Conservation (phyloP, 495 filamentous ascomycete genomes). For the Neurospora cerealis region DNA sequence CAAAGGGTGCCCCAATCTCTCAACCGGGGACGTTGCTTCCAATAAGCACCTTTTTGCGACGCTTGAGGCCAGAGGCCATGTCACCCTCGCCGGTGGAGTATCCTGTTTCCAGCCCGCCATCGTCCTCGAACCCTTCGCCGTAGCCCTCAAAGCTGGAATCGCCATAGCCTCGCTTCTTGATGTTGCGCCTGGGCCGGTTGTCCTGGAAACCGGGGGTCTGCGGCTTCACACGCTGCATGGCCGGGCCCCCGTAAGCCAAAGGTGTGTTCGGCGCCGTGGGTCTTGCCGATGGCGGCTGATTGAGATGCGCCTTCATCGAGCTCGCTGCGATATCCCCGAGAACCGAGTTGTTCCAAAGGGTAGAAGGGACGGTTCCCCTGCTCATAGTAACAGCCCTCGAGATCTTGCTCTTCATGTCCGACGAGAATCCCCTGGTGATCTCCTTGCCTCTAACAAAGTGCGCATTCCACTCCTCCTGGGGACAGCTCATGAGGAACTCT, state of each 20-base stretch:
- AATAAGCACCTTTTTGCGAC: conserved; percentile 46
- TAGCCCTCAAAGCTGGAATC: conserved; percentile 50
- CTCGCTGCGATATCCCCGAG: conserved; percentile 37
- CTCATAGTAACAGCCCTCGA: conserved; percentile 37
- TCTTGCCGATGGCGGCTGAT: conserved; percentile 26
- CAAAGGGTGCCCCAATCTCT: conserved; percentile 10
- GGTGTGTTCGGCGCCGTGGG: conserved; percentile 35
- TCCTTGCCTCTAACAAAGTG: conserved; percentile 42
- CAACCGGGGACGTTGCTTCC: conserved; percentile 15
- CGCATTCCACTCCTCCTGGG: conserved; percentile 47
- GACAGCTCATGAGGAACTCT: conserved; percentile 35
- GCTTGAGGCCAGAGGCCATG: conserved; percentile 34
- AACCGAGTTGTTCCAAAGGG: conserved; percentile 40
- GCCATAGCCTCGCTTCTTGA: conserved; percentile 43
- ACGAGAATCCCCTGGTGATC: conserved; percentile 40
- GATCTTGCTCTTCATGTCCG: conserved; percentile 22
- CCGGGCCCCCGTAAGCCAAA: conserved; percentile 13
- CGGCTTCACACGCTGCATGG: conserved; percentile 16
- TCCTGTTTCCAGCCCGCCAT: conserved; percentile 31
- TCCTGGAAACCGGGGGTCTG: conserved; percentile 17
- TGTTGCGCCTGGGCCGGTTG: conserved; percentile 29
- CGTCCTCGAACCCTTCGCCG: conserved; percentile 42
- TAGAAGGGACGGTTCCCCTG: conserved; percentile 36
- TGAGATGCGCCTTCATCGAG: conserved; percentile 21
- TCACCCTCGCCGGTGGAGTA: conserved; percentile 46